Evolutionary conservation across 257 asterid genomes (phyloP), one percentile per base, ranked within the genome.

Genomic region (Penstemon barbatus): DNA sequence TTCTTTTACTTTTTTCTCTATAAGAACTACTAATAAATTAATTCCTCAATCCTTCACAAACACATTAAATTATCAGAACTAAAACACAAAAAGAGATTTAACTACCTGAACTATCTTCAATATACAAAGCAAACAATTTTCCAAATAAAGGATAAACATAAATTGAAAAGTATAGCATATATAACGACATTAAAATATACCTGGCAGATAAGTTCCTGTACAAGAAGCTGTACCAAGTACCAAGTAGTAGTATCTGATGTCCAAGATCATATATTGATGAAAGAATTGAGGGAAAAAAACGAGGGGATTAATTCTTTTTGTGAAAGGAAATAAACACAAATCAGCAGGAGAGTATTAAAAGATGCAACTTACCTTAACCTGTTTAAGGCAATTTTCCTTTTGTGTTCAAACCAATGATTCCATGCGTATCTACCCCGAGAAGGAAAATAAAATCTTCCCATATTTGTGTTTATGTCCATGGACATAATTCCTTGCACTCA

Each of bases 391-490:
- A 66, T 10, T 69, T 69, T 61, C 71, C 63, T 59, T 12, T 40
- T 50, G 42, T 59, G 68, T 59, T 6, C 8, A 38, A 13, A 59
- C 59, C 57, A 68, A 62, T 41, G 69, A 66, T 67, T 71, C 49
- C 10, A 61, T 44, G 66, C 40, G 51, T 19, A 71, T 74, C 65
- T 43, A 33, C 42, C 41, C 46, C 56, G 18, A 4, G 2, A 71
- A 63, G 71, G 78, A 75, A 68, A 71, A 37, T 39, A 43, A 67
- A 63, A 63, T 69, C 78, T 57, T 69, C 51, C 71, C 75, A 69
- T 79, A 39, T 46, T 61, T 71, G 70, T 8, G 25, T 15, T 57
- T 1, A 9, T 65, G 55, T 62, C 62, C 51, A 49, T 41, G 2
- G 40, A 4, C 4, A 6, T 6, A 4, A 48, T 39, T 41, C 51